Evolutionary conservation across 2,329 filamentous ascomycete species (phyloP), one percentile per base, ranked within the genome.

Genomic region (Penicillium sp.): DNA sequence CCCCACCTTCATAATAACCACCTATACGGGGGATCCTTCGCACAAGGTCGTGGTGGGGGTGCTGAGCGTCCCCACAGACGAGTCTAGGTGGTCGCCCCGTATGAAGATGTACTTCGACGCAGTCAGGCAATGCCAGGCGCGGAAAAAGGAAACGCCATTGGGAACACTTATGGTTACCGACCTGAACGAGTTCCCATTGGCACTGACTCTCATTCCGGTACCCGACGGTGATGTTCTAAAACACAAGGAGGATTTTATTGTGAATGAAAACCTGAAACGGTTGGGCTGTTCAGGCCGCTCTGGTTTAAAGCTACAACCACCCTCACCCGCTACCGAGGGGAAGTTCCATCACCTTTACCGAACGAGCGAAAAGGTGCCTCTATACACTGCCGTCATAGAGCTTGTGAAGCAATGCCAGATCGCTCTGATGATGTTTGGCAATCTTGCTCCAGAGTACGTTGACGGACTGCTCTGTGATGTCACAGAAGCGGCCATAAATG

Each of bases 121-220:
- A 1, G 80, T 95, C 45, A 83, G 86, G 49, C 83, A 94, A 64
- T 91, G 85, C 60, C 87, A 95, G 74, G 88, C 90, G 1, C 79
- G 88, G 37, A 82, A 84, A 29, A 88, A 87, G 65, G 84, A 94
- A 45, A 96, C 91, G 0, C 76, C 80, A 1, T 72, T 94, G 13
- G 93, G 93, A 6, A 85, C 85, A 53, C 72, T 97, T 53, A 94
- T 96, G 86, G 84, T 96, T 51, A 97, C 93, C 4, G 96, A 96
- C 65, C 74, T 97, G 28, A 91, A 86, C 69, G 85, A 83, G 55
- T 96, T 98, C 56, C 91, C 93, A 3, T 95, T 90, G 0, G 86
- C 88, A 0, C 75, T 97, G 53, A 95, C 88, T 0, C 88, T 96
- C n/a, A 94, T 97, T 51, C 77, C 85, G 1, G 84, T 97, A 0